Base-by-base conservation (phyloP, 108 stramenopile genomes). In the Nitzschia sp. region DNA sequence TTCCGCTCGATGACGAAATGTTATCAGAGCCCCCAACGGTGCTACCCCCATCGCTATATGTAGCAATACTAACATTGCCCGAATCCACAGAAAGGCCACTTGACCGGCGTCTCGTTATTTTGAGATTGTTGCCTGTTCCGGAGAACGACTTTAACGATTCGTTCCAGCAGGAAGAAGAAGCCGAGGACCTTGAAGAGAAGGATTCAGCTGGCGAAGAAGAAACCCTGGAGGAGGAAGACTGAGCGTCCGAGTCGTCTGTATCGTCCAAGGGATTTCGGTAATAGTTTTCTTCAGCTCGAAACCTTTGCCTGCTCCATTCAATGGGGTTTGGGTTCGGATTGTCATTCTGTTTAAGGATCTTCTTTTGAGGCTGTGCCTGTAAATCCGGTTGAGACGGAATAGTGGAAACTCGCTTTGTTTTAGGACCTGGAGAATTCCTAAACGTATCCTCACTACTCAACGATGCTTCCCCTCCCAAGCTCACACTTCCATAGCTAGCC, bases 401-500 rank as follows among this genome's bases (percentile, higher is more conserved):
- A 51, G 19, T 21, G 11, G 11, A 4, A 51, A 19, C 49, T 51
- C 19, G 49, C 5, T 51, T 23, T 4, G 21, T 42, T 42, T 42
- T 42, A 6, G 6, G 38, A 62, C 18, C 32, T 19, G 61, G 38
- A 9, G 61, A 62, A 1, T 51, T 36, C 1, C 24, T 38, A 51
- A 65, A 65, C 4, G 64, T 65, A 53, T 65, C 64, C 17, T 9
- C 27, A 29, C 64, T 65, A 9, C 64, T 65, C 0, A 65, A 27
- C 17, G 64, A 65, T 4, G 21, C 30, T 9, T 45, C 64, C 1
- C 64, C 64, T 29, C 64, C 64, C 13, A 65, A 33, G n/a, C 30
- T 51, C 1, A 65, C 18, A 19, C 64, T 65, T 29, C 64, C 64
- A 32, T 65, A 65, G 49, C 64, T 65, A 1, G 64, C 48, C n/a